Base-by-base conservation (phyloP, 2,329 filamentous ascomycete genomes). In the Aspergillus carbonarius region DNA sequence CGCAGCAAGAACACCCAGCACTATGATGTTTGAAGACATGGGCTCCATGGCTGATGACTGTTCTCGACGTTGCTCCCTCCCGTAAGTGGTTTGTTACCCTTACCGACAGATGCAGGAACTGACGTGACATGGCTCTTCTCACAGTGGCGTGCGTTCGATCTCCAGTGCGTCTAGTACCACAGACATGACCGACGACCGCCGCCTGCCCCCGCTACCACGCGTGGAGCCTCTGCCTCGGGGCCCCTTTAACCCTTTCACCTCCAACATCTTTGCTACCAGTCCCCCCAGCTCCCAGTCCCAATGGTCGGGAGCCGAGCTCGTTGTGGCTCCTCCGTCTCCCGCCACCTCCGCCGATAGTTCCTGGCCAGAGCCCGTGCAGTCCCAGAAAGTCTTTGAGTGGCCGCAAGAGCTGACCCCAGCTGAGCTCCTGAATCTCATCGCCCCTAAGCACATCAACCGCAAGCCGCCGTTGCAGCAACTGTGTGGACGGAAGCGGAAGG, bases 401-500 rank as follows among this genome's bases (percentile, higher is more conserved):
- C 70, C 71, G n/a, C 68, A 64, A 32, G 68, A 74, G 57, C 68
- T 74, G 35, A 71, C 74, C 7, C 63, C 64, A 12, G 49, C 58
- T 9, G 72, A 76, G 54, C 70, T 76, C 39, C 66, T 75, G 66
- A 61, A 66, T 40, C 59, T 76, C 35, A 71, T 76, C 39, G 69
- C 70, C 7, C 74, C 74, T 1, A 68, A 70, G 34, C 70, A 74
- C 54, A 73, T 73, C 49, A 76, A 70, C 63, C 73, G 74, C 52
- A 76, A 76, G 62, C 68, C 69, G 0, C 74, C 74, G 18, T 63
- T 76, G 25, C 74, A 76, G 65, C 74, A 76, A 54, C 63, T 75
- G 7, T 76, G 74, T 56, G 74, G 73, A 34, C 72, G 73, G 10
- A 76, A 76, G 67, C 74, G 74, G 55, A 76, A 76, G 63, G 68